Evolutionary conservation across 805 yeast species (phyloP).

Genomic region (Metschnikowia dekortorum): DNA sequence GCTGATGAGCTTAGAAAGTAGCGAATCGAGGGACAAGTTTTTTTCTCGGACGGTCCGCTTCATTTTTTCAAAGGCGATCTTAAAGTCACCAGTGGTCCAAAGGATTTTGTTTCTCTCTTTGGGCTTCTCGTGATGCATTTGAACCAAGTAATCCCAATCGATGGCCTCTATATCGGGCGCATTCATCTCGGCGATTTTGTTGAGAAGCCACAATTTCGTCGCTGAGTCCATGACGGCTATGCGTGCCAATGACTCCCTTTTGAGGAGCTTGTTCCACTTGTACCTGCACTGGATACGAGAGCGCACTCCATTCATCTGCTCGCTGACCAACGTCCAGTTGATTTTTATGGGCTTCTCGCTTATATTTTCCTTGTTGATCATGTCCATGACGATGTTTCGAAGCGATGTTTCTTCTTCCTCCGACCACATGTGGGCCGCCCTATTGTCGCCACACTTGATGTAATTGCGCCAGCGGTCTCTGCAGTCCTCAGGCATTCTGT

Average conservation of each 20-base stretch:
- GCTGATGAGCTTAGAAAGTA: constrained; percentile 13
- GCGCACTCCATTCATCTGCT: constrained; percentile 81
- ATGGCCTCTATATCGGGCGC: constrained; percentile 24
- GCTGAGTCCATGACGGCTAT: constrained; percentile 28
- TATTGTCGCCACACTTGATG: constrained; percentile 79
- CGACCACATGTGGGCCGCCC: constrained; percentile 80
- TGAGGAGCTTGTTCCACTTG: constrained; percentile 83
- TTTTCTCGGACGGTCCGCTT: constrained; percentile 46
- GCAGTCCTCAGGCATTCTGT: constrained; percentile 97
- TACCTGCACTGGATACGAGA: constrained; percentile 93
- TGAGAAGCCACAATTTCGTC: constrained; percentile 37
- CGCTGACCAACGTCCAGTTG: constrained; percentile 92
- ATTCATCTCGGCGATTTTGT: constrained; percentile 24
- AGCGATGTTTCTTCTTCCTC: constrained; percentile 63
- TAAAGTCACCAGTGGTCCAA: constrained; percentile 63
- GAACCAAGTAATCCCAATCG: constrained; percentile 34
- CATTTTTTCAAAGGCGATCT: constrained; percentile 58
- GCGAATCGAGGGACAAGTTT: constrained; percentile 11
- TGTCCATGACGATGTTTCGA: constrained; percentile 48
- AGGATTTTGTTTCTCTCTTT: constrained; percentile 15
- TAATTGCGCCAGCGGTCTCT: constrained; percentile 96
- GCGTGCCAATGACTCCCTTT: constrained; percentile 44
- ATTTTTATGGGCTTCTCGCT: constrained; percentile 39
- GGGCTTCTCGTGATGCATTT: constrained; percentile 25
- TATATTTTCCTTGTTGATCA: constrained; percentile 29